Base-by-base conservation (phyloP, 2,329 filamentous ascomycete genomes). In the Cyphellophora europaea region DNA sequence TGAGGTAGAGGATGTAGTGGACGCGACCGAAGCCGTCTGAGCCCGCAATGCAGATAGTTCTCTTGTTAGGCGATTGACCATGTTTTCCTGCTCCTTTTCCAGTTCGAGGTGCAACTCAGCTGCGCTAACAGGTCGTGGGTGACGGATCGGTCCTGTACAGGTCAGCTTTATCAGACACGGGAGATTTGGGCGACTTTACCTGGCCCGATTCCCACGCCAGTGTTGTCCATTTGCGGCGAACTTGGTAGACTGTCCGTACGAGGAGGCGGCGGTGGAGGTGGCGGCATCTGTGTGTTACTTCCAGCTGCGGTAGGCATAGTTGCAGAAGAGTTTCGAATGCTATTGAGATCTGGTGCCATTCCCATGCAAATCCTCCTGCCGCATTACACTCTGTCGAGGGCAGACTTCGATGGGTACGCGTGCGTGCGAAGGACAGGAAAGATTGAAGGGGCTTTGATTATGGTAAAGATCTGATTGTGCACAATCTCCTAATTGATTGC, bases 31-130 rank as follows among this genome's bases (percentile, higher is more conserved):
- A 5, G 73, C 71, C 6, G 74, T 74, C 52, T 75, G 74, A 15
- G 76, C 72, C 39, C 88, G 82, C n/a, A 96, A 76, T 34, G 86
- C 69, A 11, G 81, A 79, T 21, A 96, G 76, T 56, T 96, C 89
- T 38, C 89, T 82, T 1, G 85, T 93, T 19, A 96, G 71, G 19
- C 89, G 85, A 63, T 96, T 96, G 69, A 91, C 88, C 51, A 95
- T 81, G 21, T 87, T 84, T 59, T 96, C 89, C 51, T 96, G 88
- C 55, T 96, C 89, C 59, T 93, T 91, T 61, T 96, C 89, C 16
- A 95, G 69, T 62, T 94, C 77, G 40, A 83, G 69, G 58, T 95
- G 87, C 42, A 96, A 69, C 57, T 96, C 89, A 3, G 86, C 82
- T 2, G 86, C 79, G 0, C 89, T 95, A 56, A 95, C 64, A 3